Percentiles rank a stretch among this genome's conserved stretches.
phyloP scores from a whole-genome alignment of 345 rosid genomes.

The Angophora floribunda region DNA sequence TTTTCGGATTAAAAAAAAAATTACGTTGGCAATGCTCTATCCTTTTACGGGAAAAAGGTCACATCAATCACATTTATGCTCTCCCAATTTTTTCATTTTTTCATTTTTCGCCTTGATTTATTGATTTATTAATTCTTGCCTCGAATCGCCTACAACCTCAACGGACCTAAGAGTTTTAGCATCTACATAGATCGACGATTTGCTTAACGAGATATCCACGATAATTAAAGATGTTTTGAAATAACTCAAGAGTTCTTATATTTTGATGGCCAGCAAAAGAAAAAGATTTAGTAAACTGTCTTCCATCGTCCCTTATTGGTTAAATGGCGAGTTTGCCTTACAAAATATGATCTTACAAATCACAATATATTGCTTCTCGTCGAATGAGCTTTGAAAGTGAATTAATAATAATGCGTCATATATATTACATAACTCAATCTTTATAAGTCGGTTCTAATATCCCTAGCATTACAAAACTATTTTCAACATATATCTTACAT shows the following conservation, averaged over 20 bases:
- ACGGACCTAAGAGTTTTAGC: not conserved
- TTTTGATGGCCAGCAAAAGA: not conserved
- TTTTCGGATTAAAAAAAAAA: not conserved
- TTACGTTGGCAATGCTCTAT: not conserved
- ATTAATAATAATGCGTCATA: no score
- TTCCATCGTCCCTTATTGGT: accelerated
- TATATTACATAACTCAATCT: no score
- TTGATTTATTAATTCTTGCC: not conserved
- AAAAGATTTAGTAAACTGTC: accelerated
- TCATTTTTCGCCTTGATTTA: not conserved
- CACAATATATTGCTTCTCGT: not conserved
- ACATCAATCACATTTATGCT: not conserved
- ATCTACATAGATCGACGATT: not conserved
- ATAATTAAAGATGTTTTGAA: not conserved
- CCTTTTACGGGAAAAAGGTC: not conserved
- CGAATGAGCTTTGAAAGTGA: no score
- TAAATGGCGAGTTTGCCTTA: accelerated
- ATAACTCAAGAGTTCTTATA: accelerated
- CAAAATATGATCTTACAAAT: accelerated
- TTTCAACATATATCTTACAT: not conserved
- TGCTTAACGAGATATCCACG: not conserved
- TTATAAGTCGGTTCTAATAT: not conserved
- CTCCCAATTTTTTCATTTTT: not conserved
- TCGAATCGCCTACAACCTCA: not conserved
- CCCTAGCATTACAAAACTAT: not conserved